phyloP scores from a whole-genome alignment of 305 asterid genomes.

The Solanum aculeatissimum region DNA sequence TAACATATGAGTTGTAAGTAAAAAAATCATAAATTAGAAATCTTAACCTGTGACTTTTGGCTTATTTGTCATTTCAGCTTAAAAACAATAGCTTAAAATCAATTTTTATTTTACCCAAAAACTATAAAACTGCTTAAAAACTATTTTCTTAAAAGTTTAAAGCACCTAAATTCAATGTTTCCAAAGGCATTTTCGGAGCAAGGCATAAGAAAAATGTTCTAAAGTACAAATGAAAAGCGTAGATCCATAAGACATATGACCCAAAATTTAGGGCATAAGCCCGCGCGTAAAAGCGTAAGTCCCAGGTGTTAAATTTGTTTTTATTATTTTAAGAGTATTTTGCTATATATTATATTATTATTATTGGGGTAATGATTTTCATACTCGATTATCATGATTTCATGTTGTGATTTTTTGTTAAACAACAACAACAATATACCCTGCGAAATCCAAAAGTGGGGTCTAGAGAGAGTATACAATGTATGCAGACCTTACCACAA shows the following conservation, averaged over 20 bases:
- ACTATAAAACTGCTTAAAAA: too few species aligned
- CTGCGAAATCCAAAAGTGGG: not conserved
- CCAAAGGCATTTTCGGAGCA: not conserved
- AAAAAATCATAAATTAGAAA: not conserved
- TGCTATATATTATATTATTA: not conserved
- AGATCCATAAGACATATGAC: not conserved
- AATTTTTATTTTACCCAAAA: not conserved
- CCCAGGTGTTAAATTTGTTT: not conserved
- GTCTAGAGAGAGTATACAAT: not conserved
- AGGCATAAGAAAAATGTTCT: not conserved
- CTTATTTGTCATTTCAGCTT: not conserved
- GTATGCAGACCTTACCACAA: not conserved
- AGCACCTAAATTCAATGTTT: not conserved
- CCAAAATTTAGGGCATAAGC: not conserved
- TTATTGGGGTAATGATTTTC: not conserved
- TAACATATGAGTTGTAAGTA: not conserved
- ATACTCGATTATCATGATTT: not conserved
- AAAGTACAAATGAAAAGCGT: not conserved
- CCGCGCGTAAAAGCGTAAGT: not conserved
- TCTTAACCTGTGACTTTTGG: not conserved
- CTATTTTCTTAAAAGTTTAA: too few species aligned
- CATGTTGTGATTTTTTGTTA: not conserved
- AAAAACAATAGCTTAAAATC: not conserved
- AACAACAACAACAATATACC: not conserved
- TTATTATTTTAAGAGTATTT: not conserved